A percentile compares a stretch with the other conserved stretches of the same genome.
These are phyloP conservation scores for Nymphaea colorata DNA, from an alignment of 164 flowering plant species.

Conservation along the genomic window DNA sequence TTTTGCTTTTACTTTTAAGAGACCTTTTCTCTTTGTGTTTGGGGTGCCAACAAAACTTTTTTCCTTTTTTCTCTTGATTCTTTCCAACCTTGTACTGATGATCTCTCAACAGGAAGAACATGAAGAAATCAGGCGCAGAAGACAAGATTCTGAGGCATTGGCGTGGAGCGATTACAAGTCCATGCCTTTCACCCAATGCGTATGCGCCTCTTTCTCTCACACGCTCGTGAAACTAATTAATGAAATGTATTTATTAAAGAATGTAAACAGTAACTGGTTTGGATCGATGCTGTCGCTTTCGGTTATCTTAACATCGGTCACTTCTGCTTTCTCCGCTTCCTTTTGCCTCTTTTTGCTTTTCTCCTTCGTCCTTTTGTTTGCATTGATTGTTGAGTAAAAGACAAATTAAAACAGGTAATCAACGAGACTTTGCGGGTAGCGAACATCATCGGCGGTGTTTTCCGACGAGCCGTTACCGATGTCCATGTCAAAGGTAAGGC, in stretches of 20 bases:
- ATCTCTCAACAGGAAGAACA: conserved; percentile 60
- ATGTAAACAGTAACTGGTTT: too few relatives aligned
- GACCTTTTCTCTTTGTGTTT: too few relatives aligned
- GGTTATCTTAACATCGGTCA: too few relatives aligned
- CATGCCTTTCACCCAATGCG: conserved; percentile 94
- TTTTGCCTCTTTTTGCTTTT: too few relatives aligned
- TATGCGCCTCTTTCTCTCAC: conserved; percentile 18
- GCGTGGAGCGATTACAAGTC: conserved; percentile 87
- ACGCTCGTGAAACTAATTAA: background rate
- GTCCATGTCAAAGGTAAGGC: conserved; percentile 53
- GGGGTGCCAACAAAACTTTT: too few relatives aligned
- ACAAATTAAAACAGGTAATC: conserved; percentile 44
- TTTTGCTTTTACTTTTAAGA: too few relatives aligned
- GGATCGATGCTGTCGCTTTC: too few relatives aligned
- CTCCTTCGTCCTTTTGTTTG: too few relatives aligned
- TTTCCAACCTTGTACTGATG: too few relatives aligned
- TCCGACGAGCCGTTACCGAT: conserved; percentile 63
- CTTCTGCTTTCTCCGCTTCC: too few relatives aligned
- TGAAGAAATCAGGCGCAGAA: conserved; percentile 50
- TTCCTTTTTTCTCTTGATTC: too few relatives aligned
- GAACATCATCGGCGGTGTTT: conserved; percentile 87
- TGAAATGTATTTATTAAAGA: background rate
- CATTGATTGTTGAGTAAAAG: background rate
- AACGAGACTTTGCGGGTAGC: conserved; percentile 84
- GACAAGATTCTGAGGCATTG: conserved; percentile 24